Evolutionary conservation across 805 yeast genomes (phyloP).

Genomic region (Kazachstania taianensis): DNA sequence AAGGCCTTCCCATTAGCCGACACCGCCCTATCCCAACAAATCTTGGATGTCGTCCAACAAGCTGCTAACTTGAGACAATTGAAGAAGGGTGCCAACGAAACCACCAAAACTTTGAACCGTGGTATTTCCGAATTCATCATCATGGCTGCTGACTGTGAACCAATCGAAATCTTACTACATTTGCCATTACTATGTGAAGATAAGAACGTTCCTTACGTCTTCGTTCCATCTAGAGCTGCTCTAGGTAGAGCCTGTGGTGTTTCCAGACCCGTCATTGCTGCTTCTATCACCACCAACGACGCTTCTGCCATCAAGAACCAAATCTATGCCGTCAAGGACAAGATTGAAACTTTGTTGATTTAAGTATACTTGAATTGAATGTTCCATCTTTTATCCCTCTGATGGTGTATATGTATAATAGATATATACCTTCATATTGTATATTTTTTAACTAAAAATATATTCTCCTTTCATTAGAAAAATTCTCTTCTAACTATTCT

Average conservation of each 20-base stretch:
- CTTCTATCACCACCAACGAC: constrained; percentile 95
- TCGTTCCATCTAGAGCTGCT: constrained; percentile 97
- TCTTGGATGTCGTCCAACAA: constrained; percentile 95
- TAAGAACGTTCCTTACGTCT: constrained; percentile 98
- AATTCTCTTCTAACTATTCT: constrained; percentile 3
- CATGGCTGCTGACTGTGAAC: constrained; percentile 99
- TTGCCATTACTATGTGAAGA: constrained; percentile 97
- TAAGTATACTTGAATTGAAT: too few species aligned
- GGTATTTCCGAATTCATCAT: constrained; percentile 98
- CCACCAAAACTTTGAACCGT: constrained; percentile 97
- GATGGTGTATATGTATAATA: too few species aligned
- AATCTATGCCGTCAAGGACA: constrained; percentile 95
- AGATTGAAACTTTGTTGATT: constrained; percentile 94
- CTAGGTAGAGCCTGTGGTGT: constrained; percentile 99
- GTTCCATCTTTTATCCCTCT: too few species aligned
- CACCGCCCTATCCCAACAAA: constrained; percentile 89
- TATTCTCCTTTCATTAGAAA: too few species aligned
- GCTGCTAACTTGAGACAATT: constrained; percentile 95
- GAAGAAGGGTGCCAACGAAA: constrained; percentile 99
- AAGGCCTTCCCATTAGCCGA: constrained; percentile 99
- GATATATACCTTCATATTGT: too few species aligned
- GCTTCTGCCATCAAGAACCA: constrained; percentile 96
- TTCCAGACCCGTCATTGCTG: constrained; percentile 98
- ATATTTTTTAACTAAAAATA: too few species aligned
- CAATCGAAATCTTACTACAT: constrained; percentile 95